These are phyloP conservation scores for Reutealis trisperma DNA, from an alignment of 345 rosid genomes.

Conservation along the genomic window DNA sequence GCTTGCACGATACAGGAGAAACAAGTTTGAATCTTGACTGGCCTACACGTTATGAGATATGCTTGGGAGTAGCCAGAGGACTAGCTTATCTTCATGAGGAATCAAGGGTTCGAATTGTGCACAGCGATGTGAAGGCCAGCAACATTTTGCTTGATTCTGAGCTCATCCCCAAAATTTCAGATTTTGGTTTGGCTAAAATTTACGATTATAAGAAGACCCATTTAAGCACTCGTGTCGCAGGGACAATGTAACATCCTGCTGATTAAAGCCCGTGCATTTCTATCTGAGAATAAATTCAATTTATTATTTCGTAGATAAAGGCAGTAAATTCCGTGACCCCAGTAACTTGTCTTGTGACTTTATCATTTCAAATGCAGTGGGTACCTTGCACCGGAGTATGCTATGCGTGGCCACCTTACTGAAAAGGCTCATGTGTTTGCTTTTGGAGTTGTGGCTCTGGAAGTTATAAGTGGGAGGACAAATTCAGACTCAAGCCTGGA, in stretches of 20 bases:
- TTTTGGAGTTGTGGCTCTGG: slow-evolving; percentile 64
- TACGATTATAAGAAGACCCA: slow-evolving; percentile 57
- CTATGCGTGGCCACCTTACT: slow-evolving; percentile 68
- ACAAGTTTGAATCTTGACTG: slow-evolving; percentile 41
- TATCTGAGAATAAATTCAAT: background rate
- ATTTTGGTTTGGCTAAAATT: slow-evolving; percentile 65
- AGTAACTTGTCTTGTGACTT: background rate
- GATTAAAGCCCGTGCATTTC: too few relatives aligned
- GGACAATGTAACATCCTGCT: slow-evolving; percentile 48
- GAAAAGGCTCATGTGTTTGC: slow-evolving; percentile 76
- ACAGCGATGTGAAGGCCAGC: slow-evolving; percentile 59
- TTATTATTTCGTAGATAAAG: background rate
- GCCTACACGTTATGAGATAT: slow-evolving; percentile 45
- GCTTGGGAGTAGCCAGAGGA: slow-evolving; percentile 60
- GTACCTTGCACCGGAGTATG: slow-evolving; percentile 76
- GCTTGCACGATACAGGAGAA: slow-evolving; percentile 36
- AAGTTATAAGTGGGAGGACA: slow-evolving; percentile 65
- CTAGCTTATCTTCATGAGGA: slow-evolving; percentile 64
- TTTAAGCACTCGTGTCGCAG: slow-evolving; percentile 60
- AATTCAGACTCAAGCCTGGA: slow-evolving; percentile 51
- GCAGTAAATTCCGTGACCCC: background rate
- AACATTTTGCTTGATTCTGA: slow-evolving; percentile 52
- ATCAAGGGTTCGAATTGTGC: slow-evolving; percentile 57
- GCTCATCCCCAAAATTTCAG: slow-evolving; percentile 57
- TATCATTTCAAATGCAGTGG: slow-evolving; percentile 35